These are phyloP conservation scores for Daedalea quercina DNA, from an alignment of 768 basidiomycete species.

Conservation along the genomic window DNA sequence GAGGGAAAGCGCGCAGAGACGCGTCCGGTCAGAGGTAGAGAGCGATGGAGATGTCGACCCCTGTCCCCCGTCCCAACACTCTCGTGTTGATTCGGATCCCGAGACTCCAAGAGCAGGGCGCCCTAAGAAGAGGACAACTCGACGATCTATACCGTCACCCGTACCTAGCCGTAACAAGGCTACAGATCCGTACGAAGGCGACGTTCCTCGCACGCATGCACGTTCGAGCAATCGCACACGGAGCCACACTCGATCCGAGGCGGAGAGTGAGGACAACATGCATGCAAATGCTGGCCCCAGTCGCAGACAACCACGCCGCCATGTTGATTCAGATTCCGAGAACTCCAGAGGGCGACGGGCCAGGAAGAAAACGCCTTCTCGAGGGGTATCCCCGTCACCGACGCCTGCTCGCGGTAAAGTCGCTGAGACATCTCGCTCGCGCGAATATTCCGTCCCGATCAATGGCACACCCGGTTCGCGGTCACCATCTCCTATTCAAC, in stretches of 20 bases:
- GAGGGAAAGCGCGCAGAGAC: not conserved
- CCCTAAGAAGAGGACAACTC: constrained; percentile 3
- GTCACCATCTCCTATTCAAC: constrained; percentile 14
- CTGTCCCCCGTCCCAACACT: not conserved
- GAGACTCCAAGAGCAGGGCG: not conserved
- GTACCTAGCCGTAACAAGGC: too few species aligned
- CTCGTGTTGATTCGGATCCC: not conserved
- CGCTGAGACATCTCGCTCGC: constrained; percentile 1
- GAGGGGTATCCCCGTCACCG: too few species aligned
- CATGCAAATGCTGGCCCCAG: too few species aligned
- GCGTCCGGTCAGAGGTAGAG: not conserved
- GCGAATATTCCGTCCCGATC: constrained; percentile 3
- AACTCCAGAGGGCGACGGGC: too few species aligned
- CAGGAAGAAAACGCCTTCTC: too few species aligned
- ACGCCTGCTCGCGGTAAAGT: too few species aligned
- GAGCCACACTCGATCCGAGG: too few species aligned
- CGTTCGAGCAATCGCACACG: too few species aligned
- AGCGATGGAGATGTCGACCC: not conserved
- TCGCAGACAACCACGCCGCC: too few species aligned
- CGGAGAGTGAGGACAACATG: too few species aligned
- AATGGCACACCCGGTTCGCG: constrained; percentile 8
- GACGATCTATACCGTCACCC: not conserved
- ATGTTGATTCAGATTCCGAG: too few species aligned
- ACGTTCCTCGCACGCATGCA: too few species aligned
- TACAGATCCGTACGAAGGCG: not conserved